phyloP scores from a whole-genome alignment of 208 protist species.

The Leishmania aethiopica region DNA sequence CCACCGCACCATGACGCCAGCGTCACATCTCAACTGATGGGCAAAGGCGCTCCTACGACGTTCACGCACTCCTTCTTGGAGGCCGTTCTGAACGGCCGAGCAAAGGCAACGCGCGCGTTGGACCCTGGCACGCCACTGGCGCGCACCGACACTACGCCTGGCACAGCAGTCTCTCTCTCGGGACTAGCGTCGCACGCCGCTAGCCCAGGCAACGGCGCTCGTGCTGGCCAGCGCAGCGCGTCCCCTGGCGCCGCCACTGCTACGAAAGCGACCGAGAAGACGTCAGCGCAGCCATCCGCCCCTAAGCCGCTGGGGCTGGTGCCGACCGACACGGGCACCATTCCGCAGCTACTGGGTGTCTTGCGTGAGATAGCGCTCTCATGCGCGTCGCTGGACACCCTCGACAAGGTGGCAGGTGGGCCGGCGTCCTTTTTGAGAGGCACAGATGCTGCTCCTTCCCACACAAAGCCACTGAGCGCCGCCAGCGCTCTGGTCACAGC shows the following conservation, averaged over 20 bases:
- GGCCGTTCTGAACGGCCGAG: constrained; percentile 17
- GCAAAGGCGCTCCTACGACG: not conserved
- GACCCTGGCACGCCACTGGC: not conserved
- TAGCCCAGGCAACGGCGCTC: not conserved
- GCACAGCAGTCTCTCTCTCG: not conserved
- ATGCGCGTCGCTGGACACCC: constrained; percentile 42
- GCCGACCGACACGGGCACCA: constrained; percentile 32
- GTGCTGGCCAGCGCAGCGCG: not conserved
- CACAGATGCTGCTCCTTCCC: not conserved
- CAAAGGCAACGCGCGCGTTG: not conserved
- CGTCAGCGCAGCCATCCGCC: not conserved
- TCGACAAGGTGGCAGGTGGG: constrained; percentile 3
- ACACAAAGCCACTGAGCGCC: not conserved
- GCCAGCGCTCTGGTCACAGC: not conserved
- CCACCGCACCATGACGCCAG: not conserved
- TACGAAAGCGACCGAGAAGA: not conserved
- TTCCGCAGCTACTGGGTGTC: constrained; percentile 40
- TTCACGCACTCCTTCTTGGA: constrained; percentile 17
- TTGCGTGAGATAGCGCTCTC: constrained; percentile 61
- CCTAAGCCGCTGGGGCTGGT: constrained; percentile 41
- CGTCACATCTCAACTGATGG: not conserved
- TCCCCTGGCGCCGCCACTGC: not conserved
- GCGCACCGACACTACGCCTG: not conserved
- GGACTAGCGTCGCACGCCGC: not conserved
- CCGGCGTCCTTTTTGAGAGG: not conserved